Conservation (phyloP, 1,139 yeast genomes). For the Hyphopichia wangnamkhiaoensis region DNA sequence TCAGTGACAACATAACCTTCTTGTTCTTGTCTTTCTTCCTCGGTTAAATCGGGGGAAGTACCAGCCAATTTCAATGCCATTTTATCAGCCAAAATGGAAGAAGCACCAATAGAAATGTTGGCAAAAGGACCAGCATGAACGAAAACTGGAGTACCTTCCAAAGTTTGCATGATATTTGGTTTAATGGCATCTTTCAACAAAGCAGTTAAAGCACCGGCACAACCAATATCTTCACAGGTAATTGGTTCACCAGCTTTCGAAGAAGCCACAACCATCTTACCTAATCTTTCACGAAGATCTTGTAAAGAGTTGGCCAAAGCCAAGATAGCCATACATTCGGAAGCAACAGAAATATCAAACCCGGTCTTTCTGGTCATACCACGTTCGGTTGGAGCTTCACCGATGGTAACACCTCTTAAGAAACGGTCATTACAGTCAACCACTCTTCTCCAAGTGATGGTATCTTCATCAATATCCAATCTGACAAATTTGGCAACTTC, state of each 20-base stretch:
- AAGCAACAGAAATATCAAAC: constrained; percentile 94
- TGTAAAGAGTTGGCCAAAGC: constrained; percentile 82
- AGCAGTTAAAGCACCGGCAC: constrained; percentile 97
- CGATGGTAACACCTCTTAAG: constrained; percentile 87
- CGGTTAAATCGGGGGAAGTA: constrained; percentile 49
- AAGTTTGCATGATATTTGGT: constrained; percentile 96
- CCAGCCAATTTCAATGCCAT: constrained; percentile 94
- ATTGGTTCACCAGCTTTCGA: constrained; percentile 82
- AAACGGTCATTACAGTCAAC: constrained; percentile 96
- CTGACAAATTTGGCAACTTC: constrained; percentile 78
- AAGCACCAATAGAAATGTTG: constrained; percentile 95
- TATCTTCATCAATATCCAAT: constrained; percentile 88
- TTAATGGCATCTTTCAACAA: constrained; percentile 94
- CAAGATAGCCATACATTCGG: constrained; percentile 96
- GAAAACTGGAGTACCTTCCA: constrained; percentile 97
- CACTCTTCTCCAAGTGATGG: constrained; percentile 96
- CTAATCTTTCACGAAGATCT: constrained; percentile 90
- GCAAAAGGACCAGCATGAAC: constrained; percentile 99
- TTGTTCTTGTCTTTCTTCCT: constrained; percentile 56
- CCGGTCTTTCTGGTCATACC: constrained; percentile 90
- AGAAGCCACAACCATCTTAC: constrained; percentile 87
- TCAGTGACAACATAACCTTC: constrained; percentile 94
- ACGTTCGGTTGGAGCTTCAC: constrained; percentile 93
- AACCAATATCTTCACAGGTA: constrained; percentile 95
- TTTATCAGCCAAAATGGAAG: constrained; percentile 92